Percentiles rank a stretch among this genome's conserved stretches.
These are phyloP conservation scores for Hypoxylon sp. DNA, from an alignment of 2,329 filamentous ascomycete genomes.

Conservation along the genomic window DNA sequence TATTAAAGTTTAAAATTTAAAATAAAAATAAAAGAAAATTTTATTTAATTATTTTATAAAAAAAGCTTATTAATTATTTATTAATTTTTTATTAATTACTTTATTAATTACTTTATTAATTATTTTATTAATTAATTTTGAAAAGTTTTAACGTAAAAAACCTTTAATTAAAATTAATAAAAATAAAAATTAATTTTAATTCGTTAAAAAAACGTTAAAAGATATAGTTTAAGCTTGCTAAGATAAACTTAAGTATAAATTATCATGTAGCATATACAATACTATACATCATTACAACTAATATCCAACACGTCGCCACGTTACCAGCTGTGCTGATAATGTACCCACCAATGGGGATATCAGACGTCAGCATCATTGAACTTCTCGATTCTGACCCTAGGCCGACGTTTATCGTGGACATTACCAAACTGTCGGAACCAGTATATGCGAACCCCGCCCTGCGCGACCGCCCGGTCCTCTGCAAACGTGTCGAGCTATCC, in stretches of 20 bases:
- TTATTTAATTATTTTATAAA: too few relatives aligned
- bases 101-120: too few relatives aligned
- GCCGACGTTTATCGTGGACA: constrained; percentile 59
- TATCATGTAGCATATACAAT: constrained; percentile 18
- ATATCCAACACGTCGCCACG: constrained; percentile 29
- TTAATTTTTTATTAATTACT: too few relatives aligned
- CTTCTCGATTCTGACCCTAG: constrained; percentile 61
- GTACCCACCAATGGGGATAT: constrained; percentile 41
- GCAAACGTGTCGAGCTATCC: constrained; percentile 52
- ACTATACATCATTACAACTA: constrained; percentile 4
- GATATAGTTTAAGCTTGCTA: too few relatives aligned
- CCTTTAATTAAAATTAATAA: too few relatives aligned
- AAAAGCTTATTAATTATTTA: too few relatives aligned
- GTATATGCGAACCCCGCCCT: constrained; percentile 60
- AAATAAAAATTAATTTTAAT: too few relatives aligned
- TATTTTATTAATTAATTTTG: too few relatives aligned
- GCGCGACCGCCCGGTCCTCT: constrained; percentile 51
- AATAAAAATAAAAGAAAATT: too few relatives aligned
- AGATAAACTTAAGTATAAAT: neutral
- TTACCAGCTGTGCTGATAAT: constrained; percentile 34
- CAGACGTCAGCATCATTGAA: constrained; percentile 56
- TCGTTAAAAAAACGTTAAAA: too few relatives aligned
- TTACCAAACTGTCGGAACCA: constrained; percentile 36
- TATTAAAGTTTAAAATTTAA: too few relatives aligned
- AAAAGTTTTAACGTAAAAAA: too few relatives aligned